Conservation (phyloP, 2,329 filamentous ascomycete species). For the Penicillium sp. region DNA sequence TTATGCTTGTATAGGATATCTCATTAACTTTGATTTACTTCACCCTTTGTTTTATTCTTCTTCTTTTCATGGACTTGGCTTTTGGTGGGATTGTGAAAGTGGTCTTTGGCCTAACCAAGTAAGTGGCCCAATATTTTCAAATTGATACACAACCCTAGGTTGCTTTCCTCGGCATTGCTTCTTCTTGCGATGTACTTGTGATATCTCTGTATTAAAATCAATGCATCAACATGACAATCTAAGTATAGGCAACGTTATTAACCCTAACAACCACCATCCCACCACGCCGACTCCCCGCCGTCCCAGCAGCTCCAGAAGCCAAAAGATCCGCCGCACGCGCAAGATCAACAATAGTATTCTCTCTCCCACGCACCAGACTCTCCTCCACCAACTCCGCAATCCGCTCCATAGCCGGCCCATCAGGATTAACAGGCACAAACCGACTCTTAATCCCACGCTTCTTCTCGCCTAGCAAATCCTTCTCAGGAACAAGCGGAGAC, state of each 20-base stretch:
- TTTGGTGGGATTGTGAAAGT: not conserved
- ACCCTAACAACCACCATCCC: conserved; percentile 37
- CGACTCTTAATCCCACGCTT: conserved; percentile 31
- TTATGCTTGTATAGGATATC: conserved; percentile 31
- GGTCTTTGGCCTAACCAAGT: not conserved
- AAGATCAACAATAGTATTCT: conserved; percentile 37
- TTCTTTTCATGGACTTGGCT: conserved; percentile 9
- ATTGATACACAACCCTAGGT: not conserved
- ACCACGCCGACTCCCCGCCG: conserved; percentile 28
- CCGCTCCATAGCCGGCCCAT: conserved; percentile 34
- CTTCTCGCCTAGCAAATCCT: conserved; percentile 19
- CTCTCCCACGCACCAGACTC: conserved; percentile 35
- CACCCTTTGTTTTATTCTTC: conserved; percentile 11
- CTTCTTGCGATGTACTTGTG: not conserved
- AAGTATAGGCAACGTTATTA: conserved; percentile 21
- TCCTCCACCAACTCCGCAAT: conserved; percentile 40
- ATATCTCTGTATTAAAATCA: not conserved
- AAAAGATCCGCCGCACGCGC: conserved; percentile 38
- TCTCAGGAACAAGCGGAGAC: conserved; percentile 10
- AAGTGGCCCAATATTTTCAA: conserved; percentile 4
- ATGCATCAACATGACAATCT: conserved; percentile 2
- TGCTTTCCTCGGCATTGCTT: not conserved
- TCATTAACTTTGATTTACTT: conserved; percentile 18
- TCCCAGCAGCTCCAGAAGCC: conserved; percentile 29
- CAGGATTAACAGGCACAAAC: conserved; percentile 41